A percentile compares a stretch with the other conserved stretches of the same genome.
phyloP scores from a whole-genome alignment of 176 grass and related monocot genomes.

The Leersia perrieri region DNA sequence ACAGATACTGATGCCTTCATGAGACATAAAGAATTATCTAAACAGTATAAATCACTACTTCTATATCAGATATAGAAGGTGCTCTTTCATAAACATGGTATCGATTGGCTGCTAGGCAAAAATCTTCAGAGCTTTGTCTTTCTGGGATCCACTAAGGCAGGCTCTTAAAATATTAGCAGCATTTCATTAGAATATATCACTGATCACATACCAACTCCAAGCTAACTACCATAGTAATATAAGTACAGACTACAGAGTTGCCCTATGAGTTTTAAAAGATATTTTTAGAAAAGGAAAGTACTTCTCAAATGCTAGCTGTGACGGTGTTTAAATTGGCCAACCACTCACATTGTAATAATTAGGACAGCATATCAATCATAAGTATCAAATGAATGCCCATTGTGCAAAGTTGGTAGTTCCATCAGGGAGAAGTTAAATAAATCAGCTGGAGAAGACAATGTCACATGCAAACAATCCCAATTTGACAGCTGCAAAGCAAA shows the following conservation, averaged over 20 bases:
- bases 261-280: not conserved
- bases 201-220: not conserved
- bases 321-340: conserved; percentile 32
- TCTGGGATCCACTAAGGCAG: not conserved
- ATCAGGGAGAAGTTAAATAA: conserved; percentile 12
- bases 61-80: not conserved
- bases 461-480: conserved; percentile 17
- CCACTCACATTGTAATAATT: conserved; percentile 5
- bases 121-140: not conserved
- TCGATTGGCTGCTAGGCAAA: not conserved
- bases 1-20: not conserved
- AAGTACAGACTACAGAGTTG: not conserved
- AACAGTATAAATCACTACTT: not conserved
- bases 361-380: conserved; percentile 19
- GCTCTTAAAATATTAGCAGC: not conserved
- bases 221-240: not conserved
- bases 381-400: conserved; percentile 26
- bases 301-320: not conserved
- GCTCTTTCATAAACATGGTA: not conserved
- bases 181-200: not conserved
- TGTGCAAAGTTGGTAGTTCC: conserved; percentile 35
- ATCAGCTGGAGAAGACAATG: not conserved
- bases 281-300: not conserved
- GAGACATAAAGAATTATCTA: not conserved
- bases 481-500: not conserved